phyloP scores from a whole-genome alignment of 306 rosid species.

The Inga leiocalycina region DNA sequence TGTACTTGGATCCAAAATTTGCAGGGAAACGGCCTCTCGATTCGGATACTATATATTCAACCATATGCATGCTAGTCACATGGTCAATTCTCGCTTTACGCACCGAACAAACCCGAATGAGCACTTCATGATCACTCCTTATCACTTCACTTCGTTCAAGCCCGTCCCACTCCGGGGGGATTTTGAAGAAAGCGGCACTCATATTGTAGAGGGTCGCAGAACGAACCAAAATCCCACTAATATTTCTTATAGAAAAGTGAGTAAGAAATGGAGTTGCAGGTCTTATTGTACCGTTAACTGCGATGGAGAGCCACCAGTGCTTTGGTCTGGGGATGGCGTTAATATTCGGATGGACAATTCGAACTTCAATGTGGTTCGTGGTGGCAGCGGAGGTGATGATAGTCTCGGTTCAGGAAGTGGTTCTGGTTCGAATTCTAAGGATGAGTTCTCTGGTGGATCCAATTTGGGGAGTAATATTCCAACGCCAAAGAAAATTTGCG shows the following conservation, averaged over 20 bases:
- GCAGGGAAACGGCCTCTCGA: conserved; percentile 55
- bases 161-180: conserved; percentile 65
- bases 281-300: conserved; percentile 39
- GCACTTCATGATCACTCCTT: conserved; percentile 49
- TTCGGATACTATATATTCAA: conserved; percentile 54
- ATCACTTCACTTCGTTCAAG: conserved; percentile 70
- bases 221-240: not conserved
- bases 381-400: conserved; percentile 51
- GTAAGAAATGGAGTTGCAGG: conserved; percentile 28
- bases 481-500: conserved; percentile 86
- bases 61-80: conserved; percentile 46
- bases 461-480: conserved; percentile 76
- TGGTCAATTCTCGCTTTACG: conserved; percentile 44
- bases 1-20: conserved; percentile 68
- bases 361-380: conserved; percentile 53
- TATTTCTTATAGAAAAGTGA: conserved; percentile 36
- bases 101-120: conserved; percentile 47
- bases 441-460: conserved; percentile 86
- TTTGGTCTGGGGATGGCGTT: conserved; percentile 93
- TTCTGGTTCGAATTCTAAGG: conserved; percentile 56
- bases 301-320: conserved; percentile 84
- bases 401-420: conserved; percentile 62
- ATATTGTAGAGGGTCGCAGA: conserved; percentile 29
- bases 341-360: conserved; percentile 59
- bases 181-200: conserved; percentile 41